These are phyloP conservation scores for Fusarium neocosmosporiellum DNA, from an alignment of 2,329 filamentous ascomycete species.

Conservation along the genomic window DNA sequence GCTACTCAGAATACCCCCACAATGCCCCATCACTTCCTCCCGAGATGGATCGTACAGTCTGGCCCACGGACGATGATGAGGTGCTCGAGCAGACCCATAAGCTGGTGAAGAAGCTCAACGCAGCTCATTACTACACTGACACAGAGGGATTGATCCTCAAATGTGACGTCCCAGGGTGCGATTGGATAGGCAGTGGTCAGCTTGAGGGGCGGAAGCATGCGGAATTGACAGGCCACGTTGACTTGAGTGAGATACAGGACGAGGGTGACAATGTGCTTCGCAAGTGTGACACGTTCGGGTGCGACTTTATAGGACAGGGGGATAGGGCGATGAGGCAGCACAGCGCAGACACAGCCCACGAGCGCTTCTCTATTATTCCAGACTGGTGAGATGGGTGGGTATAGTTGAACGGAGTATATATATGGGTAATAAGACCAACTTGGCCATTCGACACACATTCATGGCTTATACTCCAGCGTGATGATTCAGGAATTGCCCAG, in stretches of 20 bases:
- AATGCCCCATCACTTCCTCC: conserved; percentile 69
- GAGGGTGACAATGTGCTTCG: conserved; percentile 83
- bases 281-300: conserved; percentile 73
- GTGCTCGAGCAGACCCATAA: conserved; percentile 76
- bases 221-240: conserved; percentile 66
- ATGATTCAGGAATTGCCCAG: neutral
- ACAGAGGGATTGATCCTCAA: conserved; percentile 81
- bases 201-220: conserved; percentile 72
- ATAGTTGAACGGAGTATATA: neutral
- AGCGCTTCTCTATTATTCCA: conserved; percentile 53
- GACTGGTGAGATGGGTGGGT: conserved; percentile 42
- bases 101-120: conserved; percentile 72
- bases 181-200: conserved; percentile 75
- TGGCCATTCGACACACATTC: neutral
- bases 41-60: conserved; percentile 77
- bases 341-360: conserved; percentile 70
- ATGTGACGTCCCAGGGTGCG: conserved; percentile 75
- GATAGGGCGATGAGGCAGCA: conserved; percentile 69
- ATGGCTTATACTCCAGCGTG: neutral
- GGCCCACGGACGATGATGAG: conserved; percentile 67
- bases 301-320: conserved; percentile 75
- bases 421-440: neutral
- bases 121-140: conserved; percentile 88
- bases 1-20: conserved; percentile 68
- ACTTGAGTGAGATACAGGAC: conserved; percentile 76